Evolutionary conservation across 2,329 filamentous ascomycete species (phyloP).

Genomic region (Diaporthe caulivora): DNA sequence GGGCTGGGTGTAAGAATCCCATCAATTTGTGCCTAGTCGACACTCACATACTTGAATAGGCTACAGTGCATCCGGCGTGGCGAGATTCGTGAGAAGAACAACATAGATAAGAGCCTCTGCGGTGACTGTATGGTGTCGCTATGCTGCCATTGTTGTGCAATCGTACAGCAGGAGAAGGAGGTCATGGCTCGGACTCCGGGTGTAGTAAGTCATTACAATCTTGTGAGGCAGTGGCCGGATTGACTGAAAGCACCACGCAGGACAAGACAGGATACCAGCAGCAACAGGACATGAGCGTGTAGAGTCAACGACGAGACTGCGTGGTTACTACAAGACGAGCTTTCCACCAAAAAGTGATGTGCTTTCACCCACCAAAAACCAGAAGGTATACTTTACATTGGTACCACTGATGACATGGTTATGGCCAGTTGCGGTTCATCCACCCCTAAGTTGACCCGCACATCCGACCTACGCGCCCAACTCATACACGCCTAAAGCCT

Average conservation of each 20-base stretch:
- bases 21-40: not conserved
- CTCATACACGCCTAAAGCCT: no score
- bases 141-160: constrained; percentile 34
- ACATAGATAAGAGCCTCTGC: constrained; percentile 30
- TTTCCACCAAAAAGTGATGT: no score
- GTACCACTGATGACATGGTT: no score
- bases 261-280: constrained; percentile 8
- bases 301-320: no score
- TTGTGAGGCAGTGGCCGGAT: not conserved
- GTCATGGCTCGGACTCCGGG: constrained; percentile 6
- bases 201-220: constrained; percentile 13
- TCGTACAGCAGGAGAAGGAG: constrained; percentile 38
- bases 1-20: constrained; percentile 29
- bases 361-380: no score
- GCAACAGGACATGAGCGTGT: constrained; percentile 16
- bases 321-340: no score
- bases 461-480: no score
- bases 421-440: no score
- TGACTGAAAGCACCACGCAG: not conserved
- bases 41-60: constrained; percentile 15
- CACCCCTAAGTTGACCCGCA: no score
- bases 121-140: constrained; percentile 33
- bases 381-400: no score
- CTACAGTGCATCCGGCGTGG: constrained; percentile 30
- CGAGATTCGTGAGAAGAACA: constrained; percentile 26